Evolutionary conservation across 225 moss, liverwort and hornwort genomes (phyloP).

Genomic region (Climacium dendroides): DNA sequence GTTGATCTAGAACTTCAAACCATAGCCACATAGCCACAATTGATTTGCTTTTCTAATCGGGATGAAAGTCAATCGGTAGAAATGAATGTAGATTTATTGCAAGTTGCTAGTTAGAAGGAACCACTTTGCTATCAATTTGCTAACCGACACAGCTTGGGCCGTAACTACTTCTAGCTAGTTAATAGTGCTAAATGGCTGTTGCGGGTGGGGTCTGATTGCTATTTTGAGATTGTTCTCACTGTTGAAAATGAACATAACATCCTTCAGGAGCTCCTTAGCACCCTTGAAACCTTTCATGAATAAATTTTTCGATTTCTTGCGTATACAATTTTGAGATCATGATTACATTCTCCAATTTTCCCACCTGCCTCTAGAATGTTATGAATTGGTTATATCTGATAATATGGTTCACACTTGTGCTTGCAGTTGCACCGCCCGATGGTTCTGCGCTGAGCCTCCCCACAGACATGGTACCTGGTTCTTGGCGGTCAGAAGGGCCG

Average conservation of each 20-base stretch:
- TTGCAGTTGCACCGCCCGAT: conserved; percentile 14
- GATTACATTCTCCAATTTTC: too few relatives aligned
- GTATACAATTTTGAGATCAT: neutral
- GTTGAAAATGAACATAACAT: neutral
- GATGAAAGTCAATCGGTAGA: neutral
- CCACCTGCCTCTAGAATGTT: neutral
- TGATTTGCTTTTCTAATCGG: neutral
- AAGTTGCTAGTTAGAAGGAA: neutral
- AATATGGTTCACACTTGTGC: neutral
- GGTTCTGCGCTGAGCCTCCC: neutral
- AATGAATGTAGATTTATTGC: neutral
- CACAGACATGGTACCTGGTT: neutral
- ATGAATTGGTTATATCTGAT: neutral
- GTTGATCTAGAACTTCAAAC: neutral
- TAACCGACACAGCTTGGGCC: neutral
- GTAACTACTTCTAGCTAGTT: neutral
- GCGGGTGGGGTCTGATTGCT: neutral
- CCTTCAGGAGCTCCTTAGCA: neutral
- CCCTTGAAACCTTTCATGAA: neutral
- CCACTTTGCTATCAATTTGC: neutral
- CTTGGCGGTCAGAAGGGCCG: neutral
- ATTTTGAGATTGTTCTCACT: neutral
- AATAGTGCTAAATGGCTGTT: neutral
- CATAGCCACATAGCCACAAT: neutral
- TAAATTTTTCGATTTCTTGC: neutral